Conservation (phyloP, 164 flowering plant species). For the Tetrastigma voinierianum region DNA sequence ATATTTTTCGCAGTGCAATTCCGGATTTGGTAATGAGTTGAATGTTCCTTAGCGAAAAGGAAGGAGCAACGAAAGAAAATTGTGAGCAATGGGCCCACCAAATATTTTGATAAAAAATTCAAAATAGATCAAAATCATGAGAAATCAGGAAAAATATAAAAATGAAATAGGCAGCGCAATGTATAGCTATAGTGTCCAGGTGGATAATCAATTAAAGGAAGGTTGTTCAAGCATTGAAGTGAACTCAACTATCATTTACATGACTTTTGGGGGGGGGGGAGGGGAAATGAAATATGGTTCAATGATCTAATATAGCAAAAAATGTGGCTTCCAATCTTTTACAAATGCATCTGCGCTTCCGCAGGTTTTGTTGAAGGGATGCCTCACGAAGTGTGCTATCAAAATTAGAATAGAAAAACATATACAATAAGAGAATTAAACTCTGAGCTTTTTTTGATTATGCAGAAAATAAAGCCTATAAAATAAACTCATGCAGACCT, state of each 20-base stretch:
- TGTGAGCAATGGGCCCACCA: too few relatives aligned
- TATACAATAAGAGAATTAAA: slow-evolving; percentile 24
- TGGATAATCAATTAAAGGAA: too few relatives aligned
- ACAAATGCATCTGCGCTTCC: slow-evolving; percentile 16
- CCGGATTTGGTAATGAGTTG: too few relatives aligned
- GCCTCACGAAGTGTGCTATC: neutral
- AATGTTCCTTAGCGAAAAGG: too few relatives aligned
- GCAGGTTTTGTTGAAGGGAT: neutral
- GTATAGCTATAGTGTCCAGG: too few relatives aligned
- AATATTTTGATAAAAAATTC: too few relatives aligned
- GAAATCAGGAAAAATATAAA: too few relatives aligned
- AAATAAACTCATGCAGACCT: slow-evolving; percentile 13
- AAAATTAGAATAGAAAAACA: neutral
- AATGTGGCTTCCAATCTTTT: slow-evolving; percentile 16
- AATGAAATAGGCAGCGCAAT: too few relatives aligned
- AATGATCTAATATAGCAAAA: neutral
- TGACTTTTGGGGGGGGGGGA: too few relatives aligned
- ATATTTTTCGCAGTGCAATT: too few relatives aligned
- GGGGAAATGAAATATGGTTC: neutral
- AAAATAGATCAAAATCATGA: too few relatives aligned
- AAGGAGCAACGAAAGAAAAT: too few relatives aligned
- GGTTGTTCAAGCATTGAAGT: neutral
- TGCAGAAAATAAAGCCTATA: slow-evolving; percentile 8
- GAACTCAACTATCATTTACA: slow-evolving; percentile 1
- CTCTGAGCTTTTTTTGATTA: neutral